Base-by-base conservation (phyloP, 495 filamentous ascomycete species). In the Annulohypoxylon stygium region DNA sequence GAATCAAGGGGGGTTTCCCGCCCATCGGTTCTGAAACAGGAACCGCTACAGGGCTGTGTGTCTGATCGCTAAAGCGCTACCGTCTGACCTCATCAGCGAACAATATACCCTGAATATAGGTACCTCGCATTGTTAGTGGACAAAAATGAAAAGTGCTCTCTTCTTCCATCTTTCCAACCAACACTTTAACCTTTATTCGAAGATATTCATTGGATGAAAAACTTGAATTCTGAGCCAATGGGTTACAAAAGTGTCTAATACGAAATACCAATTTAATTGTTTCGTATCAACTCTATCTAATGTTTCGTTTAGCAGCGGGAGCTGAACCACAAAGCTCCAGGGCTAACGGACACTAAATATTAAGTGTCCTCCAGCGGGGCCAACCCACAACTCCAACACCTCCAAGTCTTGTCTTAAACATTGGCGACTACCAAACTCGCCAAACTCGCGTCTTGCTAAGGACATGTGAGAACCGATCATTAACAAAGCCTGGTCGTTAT, bases 21-120 rank as follows among this genome's bases (percentile, higher is more conserved):
- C 30, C 53, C 30, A 43, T 45, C 58, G 50, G 57, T 50, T 47
- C 58, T 74, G 67, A 74, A 74, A 74, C 71, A 66, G 34, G 62
- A 74, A 59, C 61, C 71, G 71, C 71, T 47, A 18, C 43, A 47
- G 16, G 43, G 43, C 43, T 66, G 12, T 63, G 30, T 33, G 70
- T 73, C 43, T 73, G 65, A 74, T 70, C 67, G 71, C 67, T 74
- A 70, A 50, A 23, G 63, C 58, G 23, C 25, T 51, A n/a, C 25
- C 50, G 61, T 70, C 68, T 65, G 68, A 70, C 34, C 68, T 64
- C 61, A 61, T 14, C 54, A 41, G 33, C 51, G 51, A 62, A 43
- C 34, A 10, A 36, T 58, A 55, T 37, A 20, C 33, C 47, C 34
- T 11, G 43, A 12, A 37, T 25, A 54, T 65, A 66, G 34, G 25